Conservation (phyloP, 306 rosid genomes). For the Glycine latifolia region DNA sequence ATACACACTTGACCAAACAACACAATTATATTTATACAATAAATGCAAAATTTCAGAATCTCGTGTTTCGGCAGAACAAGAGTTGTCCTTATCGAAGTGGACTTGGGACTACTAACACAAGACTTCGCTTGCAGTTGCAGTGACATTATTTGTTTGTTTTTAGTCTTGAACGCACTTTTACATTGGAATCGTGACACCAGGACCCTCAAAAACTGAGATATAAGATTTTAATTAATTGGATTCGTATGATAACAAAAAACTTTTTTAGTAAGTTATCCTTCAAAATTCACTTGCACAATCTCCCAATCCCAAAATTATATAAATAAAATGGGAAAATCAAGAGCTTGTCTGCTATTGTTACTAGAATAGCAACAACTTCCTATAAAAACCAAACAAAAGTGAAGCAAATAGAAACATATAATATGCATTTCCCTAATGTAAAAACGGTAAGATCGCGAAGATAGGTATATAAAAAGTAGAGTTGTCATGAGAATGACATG, state of each 20-base stretch:
- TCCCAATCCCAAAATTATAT: slow-evolving; percentile 46
- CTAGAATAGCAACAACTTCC: slow-evolving; percentile 26
- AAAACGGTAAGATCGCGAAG: not conserved
- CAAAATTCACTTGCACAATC: slow-evolving; percentile 60
- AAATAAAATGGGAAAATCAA: slow-evolving; percentile 19
- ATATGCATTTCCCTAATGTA: slow-evolving; percentile 43
- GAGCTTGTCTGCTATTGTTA: slow-evolving; percentile 24
- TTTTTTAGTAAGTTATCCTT: slow-evolving; percentile 3
- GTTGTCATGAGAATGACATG: slow-evolving; percentile 53
- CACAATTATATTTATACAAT: not conserved
- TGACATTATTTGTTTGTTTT: slow-evolving; percentile 50
- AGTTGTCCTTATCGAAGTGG: slow-evolving; percentile 9
- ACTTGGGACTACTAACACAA: not conserved
- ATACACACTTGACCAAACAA: not conserved
- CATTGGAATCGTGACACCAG: slow-evolving; percentile 51
- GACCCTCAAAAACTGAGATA: slow-evolving; percentile 52
- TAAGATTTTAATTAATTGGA: too few species aligned
- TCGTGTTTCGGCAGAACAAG: not conserved
- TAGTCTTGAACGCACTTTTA: slow-evolving; percentile 44
- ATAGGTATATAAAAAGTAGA: not conserved
- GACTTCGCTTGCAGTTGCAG: slow-evolving; percentile 34
- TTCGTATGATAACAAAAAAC: too few species aligned
- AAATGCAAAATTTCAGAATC: not conserved
- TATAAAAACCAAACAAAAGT: slow-evolving; percentile 44
- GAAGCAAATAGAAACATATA: slow-evolving; percentile 41